These are phyloP conservation scores for Fusarium sp. DNA, from an alignment of 2,329 filamentous ascomycete species.

Conservation along the genomic window DNA sequence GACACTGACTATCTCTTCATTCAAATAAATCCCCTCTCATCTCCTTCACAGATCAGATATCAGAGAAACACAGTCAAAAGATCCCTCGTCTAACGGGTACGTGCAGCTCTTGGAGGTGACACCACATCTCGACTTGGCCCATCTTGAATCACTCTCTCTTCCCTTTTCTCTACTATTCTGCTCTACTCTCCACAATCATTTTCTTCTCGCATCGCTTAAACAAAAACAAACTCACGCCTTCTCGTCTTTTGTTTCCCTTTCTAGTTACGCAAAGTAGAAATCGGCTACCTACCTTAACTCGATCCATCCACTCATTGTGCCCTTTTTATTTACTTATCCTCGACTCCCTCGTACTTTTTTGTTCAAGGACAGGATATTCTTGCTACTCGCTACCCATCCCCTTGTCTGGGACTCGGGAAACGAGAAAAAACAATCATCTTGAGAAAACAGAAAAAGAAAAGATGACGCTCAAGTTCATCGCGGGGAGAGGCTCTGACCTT, in stretches of 20 bases:
- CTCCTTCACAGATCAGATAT: neutral
- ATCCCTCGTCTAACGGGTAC: conserved; percentile 22
- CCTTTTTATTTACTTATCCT: neutral
- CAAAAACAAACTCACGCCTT: neutral
- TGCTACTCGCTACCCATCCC: conserved; percentile 7
- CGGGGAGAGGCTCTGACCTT: conserved; percentile 37
- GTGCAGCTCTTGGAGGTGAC: conserved; percentile 29
- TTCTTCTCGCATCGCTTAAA: conserved; percentile 9
- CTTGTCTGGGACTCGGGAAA: conserved; percentile 20
- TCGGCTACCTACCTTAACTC: neutral
- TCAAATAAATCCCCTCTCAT: neutral
- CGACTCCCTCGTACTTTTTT: neutral
- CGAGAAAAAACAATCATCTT: neutral
- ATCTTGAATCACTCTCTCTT: conserved; percentile 12
- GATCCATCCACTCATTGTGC: neutral
- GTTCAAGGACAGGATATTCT: conserved; percentile 1
- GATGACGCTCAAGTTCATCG: conserved; percentile 31
- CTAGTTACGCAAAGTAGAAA: conserved; percentile 17
- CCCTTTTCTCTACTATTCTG: neutral
- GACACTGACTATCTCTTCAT: neutral
- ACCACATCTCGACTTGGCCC: conserved; percentile 28
- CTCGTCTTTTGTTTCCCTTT: neutral
- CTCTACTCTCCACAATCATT: neutral
- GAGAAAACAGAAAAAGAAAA: neutral
- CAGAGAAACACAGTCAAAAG: neutral